These are phyloP conservation scores for Cadophora luteo-olivacea DNA, from an alignment of 2,329 filamentous ascomycete genomes.

Conservation along the genomic window DNA sequence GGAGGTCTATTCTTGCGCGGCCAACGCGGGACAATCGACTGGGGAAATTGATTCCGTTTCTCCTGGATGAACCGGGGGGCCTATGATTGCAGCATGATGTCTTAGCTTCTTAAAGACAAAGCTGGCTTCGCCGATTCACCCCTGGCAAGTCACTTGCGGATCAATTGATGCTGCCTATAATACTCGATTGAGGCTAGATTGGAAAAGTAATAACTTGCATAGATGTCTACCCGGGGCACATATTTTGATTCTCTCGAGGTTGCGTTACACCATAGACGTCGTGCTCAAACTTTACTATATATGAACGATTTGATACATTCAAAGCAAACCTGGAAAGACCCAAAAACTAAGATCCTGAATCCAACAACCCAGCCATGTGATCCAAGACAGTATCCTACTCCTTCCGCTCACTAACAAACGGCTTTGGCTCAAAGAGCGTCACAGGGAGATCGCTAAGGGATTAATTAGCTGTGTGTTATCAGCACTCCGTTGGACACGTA, in stretches of 20 bases:
- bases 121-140: conserved; percentile 12
- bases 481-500: conserved; percentile 12
- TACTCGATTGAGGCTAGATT: conserved; percentile 20
- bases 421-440: conserved; percentile 2
- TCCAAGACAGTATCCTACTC: neutral
- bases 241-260: conserved; percentile 19
- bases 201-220: conserved; percentile 19
- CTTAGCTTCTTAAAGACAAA: conserved; percentile 13
- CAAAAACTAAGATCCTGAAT: conserved; percentile 6
- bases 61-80: conserved; percentile 3
- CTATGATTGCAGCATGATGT: conserved; percentile 11
- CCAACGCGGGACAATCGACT: conserved; percentile 23
- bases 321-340: conserved; percentile 15
- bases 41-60: conserved; percentile 22
- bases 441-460: conserved; percentile 3
- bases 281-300: conserved; percentile 15
- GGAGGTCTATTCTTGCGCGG: conserved; percentile 24
- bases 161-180: conserved; percentile 10
- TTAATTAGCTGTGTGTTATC: conserved; percentile 16
- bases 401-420: conserved; percentile 4
- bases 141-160: conserved; percentile 14
- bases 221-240: neutral
- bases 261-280: conserved; percentile 15
- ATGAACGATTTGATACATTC: conserved; percentile 15
- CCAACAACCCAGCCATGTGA: too few relatives aligned